Base-by-base conservation (phyloP, 2,329 filamentous ascomycete genomes). In the Alternaria infectoria region DNA sequence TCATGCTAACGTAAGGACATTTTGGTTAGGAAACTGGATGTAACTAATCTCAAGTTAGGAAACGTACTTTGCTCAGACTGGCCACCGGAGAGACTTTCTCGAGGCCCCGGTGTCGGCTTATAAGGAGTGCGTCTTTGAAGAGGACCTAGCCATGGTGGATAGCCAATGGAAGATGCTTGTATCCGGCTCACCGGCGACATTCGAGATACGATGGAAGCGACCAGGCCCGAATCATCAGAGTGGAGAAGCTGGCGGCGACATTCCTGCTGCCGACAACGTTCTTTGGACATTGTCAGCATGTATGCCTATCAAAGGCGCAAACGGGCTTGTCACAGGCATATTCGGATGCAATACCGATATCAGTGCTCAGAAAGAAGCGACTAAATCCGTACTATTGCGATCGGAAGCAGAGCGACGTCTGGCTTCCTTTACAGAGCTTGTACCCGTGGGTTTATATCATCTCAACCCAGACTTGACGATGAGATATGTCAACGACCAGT, bases 121-220 rank as follows among this genome's bases (percentile, higher is more conserved):
- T 17, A 49, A 57, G 19, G 60, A 66, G 12, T 54, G 21, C n/a
- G 49, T 66, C 15, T 57, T 60, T 17, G 57, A 60, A 21, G 55
- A 45, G n/a, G 63, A 66, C n/a, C 10, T 51, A 28, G 23, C 49
- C 7, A 52, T 51, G 46, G 32, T 59, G 17, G 57, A 57, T 10
- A 40, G 54, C 7, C 43, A 50, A 15, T 76, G 71, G 73, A 64
- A 72, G 21, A 68, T 46, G 7, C 54, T 74, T 11, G 23, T 69
- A 9, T 58, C 62, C 26, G 71, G 71, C 9, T 56, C 51, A 25
- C 67, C 68, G 6, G 60, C 68, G 8, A 72, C 71, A 10, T 76
- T 74, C 49, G 73, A 76, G 47, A 71, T 75, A 62, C 60, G 71
- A 49, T 76, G 72, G 73, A 74, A 51, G 44, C 28, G 54, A 12